Base-by-base conservation (phyloP, 805 yeast genomes). In the Danielia reshetovae region DNA sequence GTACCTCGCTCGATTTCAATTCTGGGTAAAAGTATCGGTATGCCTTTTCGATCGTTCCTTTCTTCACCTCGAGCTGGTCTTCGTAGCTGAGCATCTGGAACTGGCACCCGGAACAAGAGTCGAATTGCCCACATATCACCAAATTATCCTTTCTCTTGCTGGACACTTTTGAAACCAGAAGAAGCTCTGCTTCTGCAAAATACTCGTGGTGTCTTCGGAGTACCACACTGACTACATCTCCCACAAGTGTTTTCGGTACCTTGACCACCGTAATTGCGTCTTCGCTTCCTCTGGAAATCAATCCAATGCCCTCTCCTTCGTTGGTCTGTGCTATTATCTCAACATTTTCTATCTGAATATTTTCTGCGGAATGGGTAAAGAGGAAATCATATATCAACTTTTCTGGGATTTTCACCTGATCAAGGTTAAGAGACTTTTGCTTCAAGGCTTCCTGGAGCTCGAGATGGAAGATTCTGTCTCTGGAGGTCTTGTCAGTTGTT, bases 81-180 rank as follows among this genome's bases (percentile, higher is more conserved):
- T 60, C 60, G 34, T 68, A 62, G 4, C 50, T 37, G 12, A 68
- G 19, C 70, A 64, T 65, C 36, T 69, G 74, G 14, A 62, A 51
- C 32, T 67, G 68, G 40, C 74, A 69, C 2, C 74, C 74, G 29
- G 53, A 45, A 36, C 74, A 69, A 19, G 38, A 42, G 7, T 55
- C 42, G 38, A 69, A 69, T 26, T 64, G 56, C 7, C 49, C 42
- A 38, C 74, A 69, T 4, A 51, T 38, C 2, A 62, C 45, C 12
- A 60, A 45, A 10, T 38, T 24, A 27, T 62, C 55, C 16, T 57
- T 49, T 29, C 70, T 45, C 8, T 18, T 29, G 14, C 42, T 38
- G 5, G n/a, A 29, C 14, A 27, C 32, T 9, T 23, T 27, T 4
- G 43, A 34, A 1, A 62, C 43, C 12, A 45, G 35, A 4, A 57